phyloP scores from a whole-genome alignment of 2,329 filamentous ascomycete species.

The Atkinsonella hypoxylon region DNA sequence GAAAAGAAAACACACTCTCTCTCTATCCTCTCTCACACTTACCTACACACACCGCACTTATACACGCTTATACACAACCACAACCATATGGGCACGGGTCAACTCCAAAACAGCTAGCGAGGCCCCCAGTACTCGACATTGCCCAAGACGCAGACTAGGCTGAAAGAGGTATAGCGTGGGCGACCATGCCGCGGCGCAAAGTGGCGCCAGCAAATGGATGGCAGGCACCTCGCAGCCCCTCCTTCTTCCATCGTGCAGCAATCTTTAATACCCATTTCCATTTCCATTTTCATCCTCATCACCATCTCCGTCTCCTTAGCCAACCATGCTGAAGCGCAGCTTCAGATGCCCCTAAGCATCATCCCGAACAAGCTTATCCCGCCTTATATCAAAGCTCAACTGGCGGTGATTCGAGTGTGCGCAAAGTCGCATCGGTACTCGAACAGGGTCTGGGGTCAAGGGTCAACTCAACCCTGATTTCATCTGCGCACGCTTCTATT shows the following conservation, averaged over 20 bases:
- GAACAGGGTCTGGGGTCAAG: background rate
- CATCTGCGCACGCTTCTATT: background rate
- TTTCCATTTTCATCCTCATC: too few species aligned
- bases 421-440: background rate
- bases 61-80: too few species aligned
- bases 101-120: background rate
- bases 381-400: background rate
- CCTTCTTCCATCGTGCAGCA: too few species aligned
- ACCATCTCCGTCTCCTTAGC: background rate
- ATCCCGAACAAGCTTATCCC: background rate
- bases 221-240: background rate
- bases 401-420: background rate
- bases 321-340: background rate
- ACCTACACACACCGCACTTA: too few species aligned
- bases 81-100: background rate
- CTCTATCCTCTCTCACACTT: too few species aligned
- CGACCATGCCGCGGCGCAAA: background rate
- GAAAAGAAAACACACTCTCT: too few species aligned
- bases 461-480: background rate
- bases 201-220: conserved; percentile 6
- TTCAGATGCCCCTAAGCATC: background rate
- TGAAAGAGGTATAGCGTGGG: background rate
- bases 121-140: background rate
- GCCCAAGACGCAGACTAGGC: background rate
- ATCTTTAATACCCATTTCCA: too few species aligned